Conservation (phyloP, 1,284 basidiomycete species). For the Vanrija pseudolonga region DNA sequence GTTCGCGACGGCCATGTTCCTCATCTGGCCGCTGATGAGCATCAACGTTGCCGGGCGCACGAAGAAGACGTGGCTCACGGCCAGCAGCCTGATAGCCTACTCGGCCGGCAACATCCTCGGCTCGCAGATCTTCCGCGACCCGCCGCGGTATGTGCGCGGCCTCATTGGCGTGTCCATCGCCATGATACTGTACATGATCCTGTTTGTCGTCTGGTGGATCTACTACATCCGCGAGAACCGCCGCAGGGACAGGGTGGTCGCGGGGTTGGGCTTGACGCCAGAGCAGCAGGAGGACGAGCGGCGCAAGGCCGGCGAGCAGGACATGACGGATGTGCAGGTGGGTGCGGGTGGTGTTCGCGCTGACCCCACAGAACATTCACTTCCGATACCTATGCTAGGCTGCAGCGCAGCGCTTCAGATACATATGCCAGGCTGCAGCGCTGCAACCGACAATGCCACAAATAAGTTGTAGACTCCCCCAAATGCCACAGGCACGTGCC, state of each 20-base stretch:
- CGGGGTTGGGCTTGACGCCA: not conserved
- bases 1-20: slow-evolving; percentile 23
- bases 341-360: not conserved
- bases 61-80: slow-evolving; percentile 29
- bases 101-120: slow-evolving; percentile 28
- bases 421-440: too few species aligned
- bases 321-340: slow-evolving; percentile 11
- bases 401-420: too few species aligned
- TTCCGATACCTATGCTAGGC: slow-evolving; percentile 9
- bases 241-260: not conserved
- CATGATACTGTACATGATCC: not conserved
- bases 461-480: too few species aligned
- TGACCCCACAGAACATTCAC: slow-evolving; percentile 11
- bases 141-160: slow-evolving; percentile 2
- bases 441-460: too few species aligned
- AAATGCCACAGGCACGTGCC: too few species aligned
- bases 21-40: slow-evolving; percentile 32
- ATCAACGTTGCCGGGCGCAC: slow-evolving; percentile 33
- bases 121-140: slow-evolving; percentile 22
- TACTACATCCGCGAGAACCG: slow-evolving; percentile 10
- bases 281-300: slow-evolving; percentile 4
- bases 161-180: not conserved
- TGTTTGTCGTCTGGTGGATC: slow-evolving; percentile 2
- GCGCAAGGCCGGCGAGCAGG: slow-evolving; percentile 1
- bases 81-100: slow-evolving; percentile 22